Conservation (phyloP, 1,139 yeast species). For the Starmera stellimalicola region DNA sequence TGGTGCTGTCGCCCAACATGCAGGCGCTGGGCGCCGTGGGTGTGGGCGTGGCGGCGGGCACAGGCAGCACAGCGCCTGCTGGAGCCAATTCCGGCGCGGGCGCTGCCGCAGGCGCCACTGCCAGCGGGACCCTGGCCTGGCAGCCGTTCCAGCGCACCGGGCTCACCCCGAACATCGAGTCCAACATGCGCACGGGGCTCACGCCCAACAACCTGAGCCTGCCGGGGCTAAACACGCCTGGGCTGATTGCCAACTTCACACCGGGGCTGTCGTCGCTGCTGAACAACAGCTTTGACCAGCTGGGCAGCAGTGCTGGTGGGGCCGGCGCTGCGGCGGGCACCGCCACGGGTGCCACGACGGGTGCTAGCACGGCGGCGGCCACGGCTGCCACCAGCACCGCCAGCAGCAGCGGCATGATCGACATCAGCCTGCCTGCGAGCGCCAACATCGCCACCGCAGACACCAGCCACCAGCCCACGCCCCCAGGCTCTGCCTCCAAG, state of each 20-base stretch:
- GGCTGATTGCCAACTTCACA: conserved; percentile 22
- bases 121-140: no score
- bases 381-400: conserved; percentile 4
- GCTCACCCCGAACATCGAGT: conserved; percentile 55
- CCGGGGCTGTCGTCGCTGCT: conserved; percentile 35
- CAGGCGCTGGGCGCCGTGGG: conserved; percentile 19
- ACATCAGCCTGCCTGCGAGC: no score
- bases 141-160: conserved; percentile 39
- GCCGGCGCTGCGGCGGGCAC: conserved; percentile 8
- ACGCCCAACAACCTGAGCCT: conserved; percentile 35
- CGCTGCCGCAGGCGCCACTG: no score
- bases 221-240: conserved; percentile 38
- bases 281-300: conserved; percentile 22
- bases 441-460: conserved; percentile 3
- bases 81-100: no score
- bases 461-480: no score
- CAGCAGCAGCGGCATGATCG: conserved; percentile 5
- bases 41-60: no score
- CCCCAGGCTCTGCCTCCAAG: no score
- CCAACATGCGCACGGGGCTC: conserved; percentile 54
- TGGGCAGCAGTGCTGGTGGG: conserved; percentile 12
- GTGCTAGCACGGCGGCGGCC: conserved; percentile 12
- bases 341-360: conserved; percentile 14
- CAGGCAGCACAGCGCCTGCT: no score
- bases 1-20: conserved; percentile 27